Evolutionary conservation across 768 basidiomycete species (phyloP), one percentile per base, ranked within the genome.

Genomic region (Lyophyllum decastes): DNA sequence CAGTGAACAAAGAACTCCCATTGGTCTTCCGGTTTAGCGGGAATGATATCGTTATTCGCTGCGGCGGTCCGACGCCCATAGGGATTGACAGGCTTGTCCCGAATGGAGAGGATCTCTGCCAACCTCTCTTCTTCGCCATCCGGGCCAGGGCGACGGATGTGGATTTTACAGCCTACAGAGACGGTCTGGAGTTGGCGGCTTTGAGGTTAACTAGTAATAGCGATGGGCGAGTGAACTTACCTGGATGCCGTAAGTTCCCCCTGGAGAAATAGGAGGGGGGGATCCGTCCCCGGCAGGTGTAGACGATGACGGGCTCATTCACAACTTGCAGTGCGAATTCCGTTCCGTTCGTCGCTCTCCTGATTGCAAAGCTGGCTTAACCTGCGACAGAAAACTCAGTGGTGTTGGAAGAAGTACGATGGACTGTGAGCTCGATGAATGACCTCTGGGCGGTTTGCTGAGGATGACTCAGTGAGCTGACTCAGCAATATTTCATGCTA

Each of bases 1-100:
- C 96, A 99, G 68, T 99, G 97, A 19, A 98, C 94, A 68, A 98
- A 99, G 78, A 87, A 98, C 72, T 98, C 95, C 72, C 85, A 83
- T 65, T 90, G 87, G 70, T 94, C 92, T 66, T 89, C 88, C 9
- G 85, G 82, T 56, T 82, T 82, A 38, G 77, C 63, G 26, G 64
- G 64, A 41, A 73, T 67, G n/a, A 78, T 78, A 40, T 81, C 79
- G 44, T 83, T 79, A 40, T 77, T 76, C 14, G 75, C 68, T 16
- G 67, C 57, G 48, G 75, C 72, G 63, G 73, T 75, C 49, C 82
- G 79, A 35, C 78, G 76, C 19, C 78, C 78, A 71, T 87, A 91
- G 1, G 80, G 68, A 62, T 85, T 87, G 54, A 79, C 76, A 38
- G 89, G 88, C 72, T 90, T 91, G 70, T 95, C 93, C 48, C 97